A percentile compares a stretch with the other conserved stretches of the same genome.
phyloP scores from a whole-genome alignment of 1,284 basidiomycete species.

The Cutaneotrichosporon sp. region DNA sequence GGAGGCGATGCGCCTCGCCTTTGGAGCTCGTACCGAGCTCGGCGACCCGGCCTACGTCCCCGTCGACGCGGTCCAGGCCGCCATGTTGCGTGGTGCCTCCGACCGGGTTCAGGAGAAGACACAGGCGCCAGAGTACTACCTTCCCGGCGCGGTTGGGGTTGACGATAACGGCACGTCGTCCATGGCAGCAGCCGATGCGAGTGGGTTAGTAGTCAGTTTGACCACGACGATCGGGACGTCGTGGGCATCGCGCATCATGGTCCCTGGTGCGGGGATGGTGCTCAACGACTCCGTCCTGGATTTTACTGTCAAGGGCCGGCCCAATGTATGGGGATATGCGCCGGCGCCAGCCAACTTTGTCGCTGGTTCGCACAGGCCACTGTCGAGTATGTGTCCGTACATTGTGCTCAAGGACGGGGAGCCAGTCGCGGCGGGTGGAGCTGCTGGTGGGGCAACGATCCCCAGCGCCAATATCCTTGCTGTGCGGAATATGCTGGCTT shows the following conservation, averaged over 20 bases:
- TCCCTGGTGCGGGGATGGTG: conserved; percentile 44
- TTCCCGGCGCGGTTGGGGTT: background rate
- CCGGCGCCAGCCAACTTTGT: conserved; percentile 44
- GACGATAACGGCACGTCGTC: conserved; percentile 42
- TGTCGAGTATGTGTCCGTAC: conserved; percentile 46
- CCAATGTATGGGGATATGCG: conserved; percentile 46
- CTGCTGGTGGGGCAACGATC: conserved; percentile 48
- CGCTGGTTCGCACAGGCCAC: conserved; percentile 39
- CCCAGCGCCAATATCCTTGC: conserved; percentile 45
- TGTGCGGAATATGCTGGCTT: conserved; percentile 37
- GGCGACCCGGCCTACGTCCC: conserved; percentile 45
- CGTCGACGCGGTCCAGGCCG: conserved; percentile 30
- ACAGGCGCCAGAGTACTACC: conserved; percentile 11
- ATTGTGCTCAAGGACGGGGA: conserved; percentile 34
- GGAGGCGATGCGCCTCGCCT: conserved; percentile 43
- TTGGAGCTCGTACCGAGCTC: conserved; percentile 41
- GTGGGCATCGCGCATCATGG: conserved; percentile 48
- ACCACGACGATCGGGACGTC: conserved; percentile 47
- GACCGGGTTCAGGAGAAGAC: conserved; percentile 5
- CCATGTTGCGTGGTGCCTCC: conserved; percentile 24
- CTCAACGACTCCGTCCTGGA: conserved; percentile 51
- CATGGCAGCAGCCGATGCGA: conserved; percentile 44
- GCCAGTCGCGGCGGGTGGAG: conserved; percentile 38
- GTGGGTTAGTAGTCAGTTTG: conserved; percentile 40
- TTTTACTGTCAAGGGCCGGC: conserved; percentile 42